A percentile compares a stretch with the other conserved stretches of the same genome.
phyloP scores from a whole-genome alignment of 768 basidiomycete genomes.

The Lactifluus subvellereus region DNA sequence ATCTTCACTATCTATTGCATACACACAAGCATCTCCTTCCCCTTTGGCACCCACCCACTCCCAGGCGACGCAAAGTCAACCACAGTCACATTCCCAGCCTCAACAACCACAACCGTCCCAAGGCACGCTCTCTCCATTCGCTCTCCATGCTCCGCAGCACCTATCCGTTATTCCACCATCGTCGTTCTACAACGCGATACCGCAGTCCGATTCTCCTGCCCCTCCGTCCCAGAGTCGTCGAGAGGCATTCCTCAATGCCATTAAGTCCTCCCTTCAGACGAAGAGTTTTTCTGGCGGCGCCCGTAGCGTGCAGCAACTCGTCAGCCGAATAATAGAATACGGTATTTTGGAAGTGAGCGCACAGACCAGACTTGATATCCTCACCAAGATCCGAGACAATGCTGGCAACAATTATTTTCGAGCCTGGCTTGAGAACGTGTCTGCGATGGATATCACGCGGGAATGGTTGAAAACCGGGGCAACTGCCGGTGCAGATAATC shows the following conservation, averaged over 20 bases:
- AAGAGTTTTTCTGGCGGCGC: slow-evolving; percentile 59
- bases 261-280: slow-evolving; percentile 54
- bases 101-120: slow-evolving; percentile 24
- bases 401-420: slow-evolving; percentile 85
- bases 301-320: slow-evolving; percentile 58
- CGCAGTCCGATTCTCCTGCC: slow-evolving; percentile 34
- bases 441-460: slow-evolving; percentile 70
- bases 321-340: slow-evolving; percentile 51
- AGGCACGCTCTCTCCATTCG: slow-evolving; percentile 62
- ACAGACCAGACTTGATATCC: slow-evolving; percentile 61
- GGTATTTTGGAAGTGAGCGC: slow-evolving; percentile 61
- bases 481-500: slow-evolving; percentile 46
- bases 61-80: slow-evolving; percentile 19
- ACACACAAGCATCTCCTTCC: slow-evolving; percentile 18
- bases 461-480: slow-evolving; percentile 77
- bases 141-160: slow-evolving; percentile 52
- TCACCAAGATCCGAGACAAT: slow-evolving; percentile 75
- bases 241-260: slow-evolving; percentile 44
- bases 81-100: slow-evolving; percentile 30
- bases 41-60: slow-evolving; percentile 18
- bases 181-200: slow-evolving; percentile 35
- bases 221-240: slow-evolving; percentile 42
- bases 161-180: slow-evolving; percentile 30
- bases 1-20: slow-evolving; percentile 31
- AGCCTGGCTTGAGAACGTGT: slow-evolving; percentile 73